These are phyloP conservation scores for Neurospora intermedia DNA, from an alignment of 495 filamentous ascomycete species.

Conservation along the genomic window DNA sequence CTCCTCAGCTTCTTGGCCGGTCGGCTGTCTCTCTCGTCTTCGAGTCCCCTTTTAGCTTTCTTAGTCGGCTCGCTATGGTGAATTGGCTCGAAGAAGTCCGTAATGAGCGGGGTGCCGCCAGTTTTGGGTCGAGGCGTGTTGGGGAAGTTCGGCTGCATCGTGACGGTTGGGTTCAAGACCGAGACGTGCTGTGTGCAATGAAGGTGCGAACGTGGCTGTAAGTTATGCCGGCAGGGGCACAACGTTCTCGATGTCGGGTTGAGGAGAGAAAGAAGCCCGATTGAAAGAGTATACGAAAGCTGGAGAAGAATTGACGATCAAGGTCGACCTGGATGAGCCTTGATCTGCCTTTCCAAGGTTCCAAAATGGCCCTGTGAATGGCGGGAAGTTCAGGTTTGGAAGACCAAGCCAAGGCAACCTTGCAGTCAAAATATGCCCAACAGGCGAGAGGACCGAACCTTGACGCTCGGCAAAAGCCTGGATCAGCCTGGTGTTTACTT, in stretches of 20 bases:
- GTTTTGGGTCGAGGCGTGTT: too few relatives aligned
- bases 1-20: not conserved
- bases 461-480: not conserved
- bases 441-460: not conserved
- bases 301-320: too few relatives aligned
- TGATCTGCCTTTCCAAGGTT: too few relatives aligned
- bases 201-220: too few relatives aligned
- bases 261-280: too few relatives aligned
- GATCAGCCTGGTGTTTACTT: not conserved
- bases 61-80: not conserved
- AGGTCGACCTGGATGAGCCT: not conserved
- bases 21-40: not conserved
- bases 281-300: too few relatives aligned
- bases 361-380: not conserved
- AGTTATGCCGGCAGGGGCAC: too few relatives aligned
- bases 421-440: not conserved
- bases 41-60: not conserved
- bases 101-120: not conserved
- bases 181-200: too few relatives aligned
- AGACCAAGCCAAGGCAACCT: not conserved
- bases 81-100: not conserved
- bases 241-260: too few relatives aligned
- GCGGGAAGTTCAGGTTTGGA: not conserved
- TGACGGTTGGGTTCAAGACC: too few relatives aligned
- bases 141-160: too few relatives aligned